A percentile compares a stretch with the other conserved stretches of the same genome.
Conservation (phyloP, 352 stramenopile species). For the Globisporangium mamillatum region DNA sequence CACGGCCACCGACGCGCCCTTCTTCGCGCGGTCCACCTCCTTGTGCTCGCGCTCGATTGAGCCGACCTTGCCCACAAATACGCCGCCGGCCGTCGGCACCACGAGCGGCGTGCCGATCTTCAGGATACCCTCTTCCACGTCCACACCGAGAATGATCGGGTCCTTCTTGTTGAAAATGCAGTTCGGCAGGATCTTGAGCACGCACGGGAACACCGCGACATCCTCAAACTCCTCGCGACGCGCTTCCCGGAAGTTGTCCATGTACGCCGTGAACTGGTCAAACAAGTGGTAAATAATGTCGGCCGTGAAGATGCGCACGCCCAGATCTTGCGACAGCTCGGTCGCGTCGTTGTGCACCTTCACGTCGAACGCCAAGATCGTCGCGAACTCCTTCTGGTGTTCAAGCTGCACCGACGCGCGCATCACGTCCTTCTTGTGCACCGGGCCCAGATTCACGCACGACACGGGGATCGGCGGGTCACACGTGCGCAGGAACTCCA, state of each 20-base stretch:
- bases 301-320: conserved; percentile 98
- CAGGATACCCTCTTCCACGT: conserved; percentile 96
- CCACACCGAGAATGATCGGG: conserved; percentile 98
- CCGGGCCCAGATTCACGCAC: conserved; percentile 96
- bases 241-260: conserved; percentile 93
- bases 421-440: conserved; percentile 99
- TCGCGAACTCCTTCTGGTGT: conserved; percentile 96
- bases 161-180: conserved; percentile 99
- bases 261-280: conserved; percentile 98
- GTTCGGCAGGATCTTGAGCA: conserved; percentile 97
- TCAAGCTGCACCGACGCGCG: conserved; percentile 98
- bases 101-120: conserved; percentile 97
- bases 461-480: conserved; percentile 93
- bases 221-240: conserved; percentile 90
- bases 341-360: conserved; percentile 94
- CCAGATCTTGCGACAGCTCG: conserved; percentile 88
- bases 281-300: conserved; percentile 99
- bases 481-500: conserved; percentile 96
- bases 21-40: conserved; percentile 93
- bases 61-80: conserved; percentile 93
- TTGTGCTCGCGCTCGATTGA: conserved; percentile 97
- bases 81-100: conserved; percentile 61
- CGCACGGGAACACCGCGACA: conserved; percentile 93
- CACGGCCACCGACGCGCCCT: conserved; percentile 93
- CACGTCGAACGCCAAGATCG: conserved; percentile 98